Conservation (phyloP, 345 rosid species). For the Acer negundo region DNA sequence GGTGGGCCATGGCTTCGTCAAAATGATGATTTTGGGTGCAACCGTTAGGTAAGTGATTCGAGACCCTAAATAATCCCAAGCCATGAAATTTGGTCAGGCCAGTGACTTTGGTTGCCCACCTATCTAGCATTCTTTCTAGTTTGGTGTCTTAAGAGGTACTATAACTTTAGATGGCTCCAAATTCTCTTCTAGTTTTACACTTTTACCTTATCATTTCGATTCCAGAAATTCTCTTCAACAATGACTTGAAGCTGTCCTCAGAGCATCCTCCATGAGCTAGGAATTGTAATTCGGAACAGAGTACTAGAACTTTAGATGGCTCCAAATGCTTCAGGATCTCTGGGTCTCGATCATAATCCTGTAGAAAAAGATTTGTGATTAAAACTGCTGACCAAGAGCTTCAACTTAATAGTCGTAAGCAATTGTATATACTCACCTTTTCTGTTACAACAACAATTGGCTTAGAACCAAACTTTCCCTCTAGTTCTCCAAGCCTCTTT, state of each 20-base stretch:
- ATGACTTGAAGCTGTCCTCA: conserved; percentile 42
- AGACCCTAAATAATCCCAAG: too few relatives aligned
- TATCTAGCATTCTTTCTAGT: too few relatives aligned
- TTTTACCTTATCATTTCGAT: conserved; percentile 27
- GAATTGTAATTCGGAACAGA: conserved; percentile 68
- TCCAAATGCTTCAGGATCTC: conserved; percentile 52
- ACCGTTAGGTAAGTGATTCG: too few relatives aligned
- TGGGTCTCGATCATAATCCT: conserved; percentile 85
- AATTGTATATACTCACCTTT: conserved; percentile 47
- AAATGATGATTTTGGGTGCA: too few relatives aligned
- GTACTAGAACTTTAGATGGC: conserved; percentile 52
- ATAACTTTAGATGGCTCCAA: too few relatives aligned
- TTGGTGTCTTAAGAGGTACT: too few relatives aligned
- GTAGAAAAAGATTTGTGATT: conserved; percentile 8
- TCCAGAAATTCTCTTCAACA: conserved; percentile 38
- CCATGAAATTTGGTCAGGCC: too few relatives aligned
- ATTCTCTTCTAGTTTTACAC: conserved; percentile 3
- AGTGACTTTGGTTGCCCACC: too few relatives aligned
- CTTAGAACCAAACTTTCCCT: conserved; percentile 40
- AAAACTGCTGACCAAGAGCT: too few relatives aligned
- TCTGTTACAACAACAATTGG: conserved; percentile 72
- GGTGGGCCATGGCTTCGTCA: too few relatives aligned
- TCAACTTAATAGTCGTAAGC: too few relatives aligned
- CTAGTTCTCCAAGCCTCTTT: conserved; percentile 48
- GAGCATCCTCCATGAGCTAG: conserved; percentile 33